A percentile compares a stretch with the other conserved stretches of the same genome.
Conservation (phyloP, 1,139 yeast genomes). For the Kazachstania sp. region DNA sequence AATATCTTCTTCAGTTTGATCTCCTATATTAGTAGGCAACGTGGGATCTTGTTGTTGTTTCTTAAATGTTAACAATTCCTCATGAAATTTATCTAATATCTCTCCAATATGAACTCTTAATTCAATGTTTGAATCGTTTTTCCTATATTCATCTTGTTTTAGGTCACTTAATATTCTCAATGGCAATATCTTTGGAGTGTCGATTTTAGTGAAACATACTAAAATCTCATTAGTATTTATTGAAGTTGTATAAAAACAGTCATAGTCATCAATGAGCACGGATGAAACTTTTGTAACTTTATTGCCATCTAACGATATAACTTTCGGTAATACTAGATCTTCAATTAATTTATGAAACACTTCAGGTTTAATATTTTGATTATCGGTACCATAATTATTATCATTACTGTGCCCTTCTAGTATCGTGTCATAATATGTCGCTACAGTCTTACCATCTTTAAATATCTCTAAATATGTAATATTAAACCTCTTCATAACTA, state of each 20-base stretch:
- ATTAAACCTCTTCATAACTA: slow-evolving; percentile 16
- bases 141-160: slow-evolving; percentile 14
- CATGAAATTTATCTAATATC: slow-evolving; percentile 27
- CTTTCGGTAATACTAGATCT: slow-evolving; percentile 29
- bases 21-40: slow-evolving; percentile 6
- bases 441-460: slow-evolving; percentile 13
- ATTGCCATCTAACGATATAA: slow-evolving; percentile 25
- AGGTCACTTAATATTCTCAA: slow-evolving; percentile 27
- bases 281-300: slow-evolving; percentile 29
- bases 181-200: slow-evolving; percentile 28
- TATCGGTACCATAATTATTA: slow-evolving; percentile 4
- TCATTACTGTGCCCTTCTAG: slow-evolving; percentile 1
- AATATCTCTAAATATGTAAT: slow-evolving; percentile 27
- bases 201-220: slow-evolving; percentile 24
- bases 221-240: slow-evolving; percentile 13
- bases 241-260: slow-evolving; percentile 29
- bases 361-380: slow-evolving; percentile 10
- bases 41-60: slow-evolving; percentile 10
- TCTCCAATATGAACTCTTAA: slow-evolving; percentile 19
- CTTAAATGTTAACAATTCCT: slow-evolving; percentile 24
- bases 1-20: slow-evolving; percentile 26
- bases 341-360: slow-evolving; percentile 22
- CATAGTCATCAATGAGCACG: slow-evolving; percentile 27
- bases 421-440: slow-evolving; percentile 17
- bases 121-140: slow-evolving; percentile 18